phyloP scores from a whole-genome alignment of 371 early-diverging fungal genomes.

The Apophysomyces sp. region DNA sequence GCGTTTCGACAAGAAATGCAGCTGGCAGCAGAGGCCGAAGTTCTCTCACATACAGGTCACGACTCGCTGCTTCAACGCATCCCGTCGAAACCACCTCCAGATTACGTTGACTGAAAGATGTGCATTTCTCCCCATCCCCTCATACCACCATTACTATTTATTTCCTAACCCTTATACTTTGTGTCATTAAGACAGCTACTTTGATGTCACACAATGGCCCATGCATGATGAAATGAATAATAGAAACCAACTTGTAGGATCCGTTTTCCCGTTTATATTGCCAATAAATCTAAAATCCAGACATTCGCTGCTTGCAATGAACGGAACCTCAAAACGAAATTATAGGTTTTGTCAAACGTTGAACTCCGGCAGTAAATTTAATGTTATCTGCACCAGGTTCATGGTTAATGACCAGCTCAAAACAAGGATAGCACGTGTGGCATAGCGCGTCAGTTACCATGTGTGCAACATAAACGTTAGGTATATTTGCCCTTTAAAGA shows the following conservation, averaged over 20 bases:
- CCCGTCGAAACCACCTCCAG: slow-evolving; percentile 48
- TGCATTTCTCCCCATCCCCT: neutral
- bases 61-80: slow-evolving; percentile 20
- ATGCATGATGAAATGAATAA: slow-evolving; percentile 1
- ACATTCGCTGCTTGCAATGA: neutral
- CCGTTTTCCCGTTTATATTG: slow-evolving; percentile 3
- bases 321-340: neutral
- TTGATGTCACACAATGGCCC: neutral
- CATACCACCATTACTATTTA: neutral
- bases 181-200: neutral
- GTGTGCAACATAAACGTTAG: slow-evolving; percentile 1
- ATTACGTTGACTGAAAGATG: slow-evolving; percentile 26
- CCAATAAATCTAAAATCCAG: slow-evolving; percentile 1
- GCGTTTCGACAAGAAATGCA: slow-evolving; percentile 39
- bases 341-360: neutral
- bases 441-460: slow-evolving; percentile 6
- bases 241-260: neutral
- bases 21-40: slow-evolving; percentile 31
- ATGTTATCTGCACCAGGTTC: slow-evolving; percentile 3
- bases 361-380: slow-evolving; percentile 1
- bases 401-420: neutral
- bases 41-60: neutral
- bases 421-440: slow-evolving; percentile 5
- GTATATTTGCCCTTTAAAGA: slow-evolving; percentile 9
- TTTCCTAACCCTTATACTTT: neutral